Conservation (phyloP, 1,284 basidiomycete species). For the Lentinula novae-zelandiae region DNA sequence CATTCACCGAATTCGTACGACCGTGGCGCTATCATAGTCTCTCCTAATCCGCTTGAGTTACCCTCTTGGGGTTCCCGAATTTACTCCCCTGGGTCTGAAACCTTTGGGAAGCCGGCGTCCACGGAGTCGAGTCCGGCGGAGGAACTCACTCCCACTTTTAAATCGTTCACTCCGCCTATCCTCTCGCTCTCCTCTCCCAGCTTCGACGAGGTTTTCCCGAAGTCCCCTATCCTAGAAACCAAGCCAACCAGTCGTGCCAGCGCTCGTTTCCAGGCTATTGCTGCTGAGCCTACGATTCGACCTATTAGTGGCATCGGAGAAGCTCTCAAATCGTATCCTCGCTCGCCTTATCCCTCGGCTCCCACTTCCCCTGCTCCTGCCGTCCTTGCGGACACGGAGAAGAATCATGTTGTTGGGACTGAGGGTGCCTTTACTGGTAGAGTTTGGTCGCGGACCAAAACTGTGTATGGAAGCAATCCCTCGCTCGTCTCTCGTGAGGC, state of each 20-base stretch:
- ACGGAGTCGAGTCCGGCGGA: not conserved
- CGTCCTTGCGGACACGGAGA: conserved; percentile 16
- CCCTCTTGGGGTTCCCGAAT: conserved; percentile 43
- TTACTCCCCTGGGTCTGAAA: conserved; percentile 31
- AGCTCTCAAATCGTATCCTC: conserved; percentile 32
- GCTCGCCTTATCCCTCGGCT: conserved; percentile 41
- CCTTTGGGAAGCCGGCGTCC: conserved; percentile 20
- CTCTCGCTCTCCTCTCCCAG: conserved; percentile 3
- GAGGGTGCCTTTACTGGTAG: conserved; percentile 20
- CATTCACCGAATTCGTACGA: conserved; percentile 53
- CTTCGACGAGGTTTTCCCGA: not conserved
- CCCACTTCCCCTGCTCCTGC: conserved; percentile 22
- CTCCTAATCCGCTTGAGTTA: conserved; percentile 45
- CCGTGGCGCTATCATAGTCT: conserved; percentile 49
- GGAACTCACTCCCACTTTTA: conserved; percentile 4
- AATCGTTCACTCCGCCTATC: conserved; percentile 17
- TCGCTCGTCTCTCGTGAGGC: conserved; percentile 5
- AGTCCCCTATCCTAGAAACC: not conserved
- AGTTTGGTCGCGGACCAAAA: conserved; percentile 1
- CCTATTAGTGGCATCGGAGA: conserved; percentile 24
- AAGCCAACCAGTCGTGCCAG: conserved; percentile 20
- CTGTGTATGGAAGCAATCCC: not conserved
- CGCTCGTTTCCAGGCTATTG: conserved; percentile 26
- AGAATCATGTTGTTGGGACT: conserved; percentile 7
- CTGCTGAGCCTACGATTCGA: conserved; percentile 20